A percentile compares a stretch with the other conserved stretches of the same genome.
Evolutionary conservation across 257 asterid species (phyloP).

Genomic region (Solanum pennellii): DNA sequence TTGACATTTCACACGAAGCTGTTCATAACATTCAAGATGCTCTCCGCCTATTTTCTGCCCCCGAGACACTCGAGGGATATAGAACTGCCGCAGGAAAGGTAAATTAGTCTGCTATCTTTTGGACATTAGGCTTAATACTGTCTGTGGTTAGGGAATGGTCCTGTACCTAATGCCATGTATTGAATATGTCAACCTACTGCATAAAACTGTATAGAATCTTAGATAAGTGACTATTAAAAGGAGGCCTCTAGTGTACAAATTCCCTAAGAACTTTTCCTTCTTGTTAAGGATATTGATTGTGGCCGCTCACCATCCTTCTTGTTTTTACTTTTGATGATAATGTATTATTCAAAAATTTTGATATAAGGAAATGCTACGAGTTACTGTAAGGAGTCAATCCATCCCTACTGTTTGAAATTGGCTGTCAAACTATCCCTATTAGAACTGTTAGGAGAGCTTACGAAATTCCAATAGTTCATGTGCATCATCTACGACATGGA

Average conservation of each 20-base stretch:
- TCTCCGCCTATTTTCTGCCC: slow-evolving; percentile 58
- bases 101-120: background rate
- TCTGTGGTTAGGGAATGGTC: background rate
- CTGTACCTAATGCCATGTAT: background rate
- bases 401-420: no score
- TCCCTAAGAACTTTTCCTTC: background rate
- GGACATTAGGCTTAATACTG: background rate
- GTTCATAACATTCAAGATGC: slow-evolving; percentile 73
- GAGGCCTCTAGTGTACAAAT: background rate
- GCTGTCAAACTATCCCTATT: background rate
- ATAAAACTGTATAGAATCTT: background rate
- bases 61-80: slow-evolving; percentile 81
- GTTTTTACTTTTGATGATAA: background rate
- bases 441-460: background rate
- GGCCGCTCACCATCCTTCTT: background rate
- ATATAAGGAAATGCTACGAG: background rate
- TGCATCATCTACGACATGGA: background rate
- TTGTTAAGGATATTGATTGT: background rate
- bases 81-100: slow-evolving; percentile 65
- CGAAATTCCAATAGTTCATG: background rate
- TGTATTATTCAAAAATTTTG: background rate
- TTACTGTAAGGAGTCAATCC: background rate
- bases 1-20: slow-evolving; percentile 65
- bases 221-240: background rate
- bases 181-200: background rate